Evolutionary conservation across 83 land plant genomes (phyloP).

Genomic region (Thuja plicata): DNA sequence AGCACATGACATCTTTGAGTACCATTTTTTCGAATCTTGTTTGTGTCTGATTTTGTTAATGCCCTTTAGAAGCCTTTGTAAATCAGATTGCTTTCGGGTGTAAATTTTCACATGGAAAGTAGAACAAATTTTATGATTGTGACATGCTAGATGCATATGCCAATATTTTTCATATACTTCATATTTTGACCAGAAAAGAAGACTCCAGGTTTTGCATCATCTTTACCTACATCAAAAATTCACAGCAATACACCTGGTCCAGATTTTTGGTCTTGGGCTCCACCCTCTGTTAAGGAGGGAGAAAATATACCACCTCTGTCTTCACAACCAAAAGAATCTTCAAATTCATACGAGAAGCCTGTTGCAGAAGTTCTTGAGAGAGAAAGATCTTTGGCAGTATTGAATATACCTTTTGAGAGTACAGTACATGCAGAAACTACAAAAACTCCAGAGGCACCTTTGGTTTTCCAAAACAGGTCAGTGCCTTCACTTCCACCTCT

Average conservation of each 20-base stretch:
- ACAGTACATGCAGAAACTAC: conserved; percentile 13
- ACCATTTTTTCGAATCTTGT: neutral
- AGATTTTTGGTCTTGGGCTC: conserved; percentile 98
- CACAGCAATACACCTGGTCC: conserved; percentile 80
- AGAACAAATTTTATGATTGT: neutral
- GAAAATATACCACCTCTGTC: conserved; percentile 14
- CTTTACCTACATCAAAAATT: conserved; percentile 19
- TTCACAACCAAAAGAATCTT: conserved; percentile 12
- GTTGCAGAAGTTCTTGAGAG: conserved; percentile 59
- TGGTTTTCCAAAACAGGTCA: conserved; percentile 37
- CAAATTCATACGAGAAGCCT: conserved; percentile 21
- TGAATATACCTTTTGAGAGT: conserved; percentile 75
- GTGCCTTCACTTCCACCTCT: conserved; percentile 85
- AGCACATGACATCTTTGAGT: neutral
- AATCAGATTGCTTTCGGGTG: neutral
- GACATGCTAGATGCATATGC: neutral
- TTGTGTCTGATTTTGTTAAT: neutral
- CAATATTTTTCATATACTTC: neutral
- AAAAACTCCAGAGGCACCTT: conserved; percentile 18
- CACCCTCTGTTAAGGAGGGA: conserved; percentile 42
- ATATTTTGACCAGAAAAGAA: neutral
- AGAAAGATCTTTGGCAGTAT: conserved; percentile 31
- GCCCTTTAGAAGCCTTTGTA: neutral
- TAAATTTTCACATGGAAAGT: neutral
- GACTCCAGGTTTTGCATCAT: neutral